Conservation (phyloP, 2,329 filamentous ascomycete genomes). For the Aureobasidium sp. region DNA sequence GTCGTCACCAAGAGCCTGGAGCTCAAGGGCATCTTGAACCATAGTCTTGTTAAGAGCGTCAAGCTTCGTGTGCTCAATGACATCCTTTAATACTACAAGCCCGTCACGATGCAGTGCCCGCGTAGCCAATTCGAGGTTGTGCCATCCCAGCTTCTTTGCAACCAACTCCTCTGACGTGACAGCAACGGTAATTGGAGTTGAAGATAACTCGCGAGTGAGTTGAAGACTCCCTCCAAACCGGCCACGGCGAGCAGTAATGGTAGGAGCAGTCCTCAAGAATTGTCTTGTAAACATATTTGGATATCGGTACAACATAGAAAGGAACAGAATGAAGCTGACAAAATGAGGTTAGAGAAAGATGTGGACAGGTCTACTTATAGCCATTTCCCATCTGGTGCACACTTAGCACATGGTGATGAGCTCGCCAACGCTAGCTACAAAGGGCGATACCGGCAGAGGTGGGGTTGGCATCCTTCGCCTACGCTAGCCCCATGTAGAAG, state of each 20-base stretch:
- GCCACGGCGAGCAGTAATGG: not conserved
- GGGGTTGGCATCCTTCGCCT: not conserved
- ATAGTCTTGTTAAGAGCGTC: slow-evolving; percentile 51
- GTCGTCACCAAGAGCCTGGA: slow-evolving; percentile 45
- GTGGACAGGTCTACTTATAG: not conserved
- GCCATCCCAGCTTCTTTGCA: slow-evolving; percentile 28
- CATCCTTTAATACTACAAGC: slow-evolving; percentile 47
- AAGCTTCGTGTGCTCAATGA: slow-evolving; percentile 42
- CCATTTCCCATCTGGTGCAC: not conserved
- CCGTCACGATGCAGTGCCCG: slow-evolving; percentile 45
- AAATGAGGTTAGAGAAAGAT: no score
- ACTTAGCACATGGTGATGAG: not conserved
- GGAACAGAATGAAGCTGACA: not conserved
- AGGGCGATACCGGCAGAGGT: not conserved
- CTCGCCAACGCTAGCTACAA: not conserved
- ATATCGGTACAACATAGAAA: not conserved
- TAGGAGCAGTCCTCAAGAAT: not conserved
- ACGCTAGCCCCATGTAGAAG: not conserved
- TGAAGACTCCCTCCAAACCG: fast-evolving
- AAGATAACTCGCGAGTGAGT: not conserved
- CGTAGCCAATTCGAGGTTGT: slow-evolving; percentile 49
- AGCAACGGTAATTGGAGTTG: not conserved
- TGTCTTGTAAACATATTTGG: not conserved
- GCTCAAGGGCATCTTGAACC: slow-evolving; percentile 45
- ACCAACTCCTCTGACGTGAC: not conserved